phyloP scores from a whole-genome alignment of 441 rosid species.

The Erodium trifolium region DNA sequence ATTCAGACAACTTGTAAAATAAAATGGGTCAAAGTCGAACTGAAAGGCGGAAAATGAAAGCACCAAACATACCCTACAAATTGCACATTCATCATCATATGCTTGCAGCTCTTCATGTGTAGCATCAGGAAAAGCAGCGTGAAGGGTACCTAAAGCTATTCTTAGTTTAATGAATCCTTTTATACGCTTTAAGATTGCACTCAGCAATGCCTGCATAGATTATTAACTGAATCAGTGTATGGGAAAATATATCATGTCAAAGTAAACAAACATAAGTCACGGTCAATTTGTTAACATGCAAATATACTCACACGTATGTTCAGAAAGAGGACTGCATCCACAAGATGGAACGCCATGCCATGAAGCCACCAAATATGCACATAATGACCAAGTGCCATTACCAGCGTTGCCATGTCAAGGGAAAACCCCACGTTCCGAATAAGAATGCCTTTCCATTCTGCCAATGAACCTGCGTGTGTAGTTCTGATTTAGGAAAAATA shows the following conservation, averaged over 20 bases:
- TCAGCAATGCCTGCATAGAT: conserved; percentile 72
- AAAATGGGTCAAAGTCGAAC: conserved; percentile 18
- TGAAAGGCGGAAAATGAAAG: conserved; percentile 5
- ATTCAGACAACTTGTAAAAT: conserved; percentile 24
- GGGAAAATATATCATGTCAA: not conserved
- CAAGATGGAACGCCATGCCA: conserved; percentile 91
- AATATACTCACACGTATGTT: conserved; percentile 75
- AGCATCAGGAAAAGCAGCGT: conserved; percentile 99
- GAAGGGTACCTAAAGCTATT: conserved; percentile 81
- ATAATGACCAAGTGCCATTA: conserved; percentile 91
- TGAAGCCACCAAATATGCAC: conserved; percentile 91
- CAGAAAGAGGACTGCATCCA: conserved; percentile 80
- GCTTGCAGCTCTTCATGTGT: conserved; percentile 76
- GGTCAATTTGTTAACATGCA: not conserved
- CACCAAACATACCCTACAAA: conserved; percentile 70
- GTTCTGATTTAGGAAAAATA: conserved; percentile 12
- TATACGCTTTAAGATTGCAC: conserved; percentile 80
- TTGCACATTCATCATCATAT: conserved; percentile 98
- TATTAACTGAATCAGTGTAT: conserved; percentile 11
- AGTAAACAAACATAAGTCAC: not conserved
- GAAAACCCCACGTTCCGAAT: conserved; percentile 78
- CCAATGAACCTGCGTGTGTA: conserved; percentile 52
- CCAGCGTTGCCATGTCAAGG: conserved; percentile 86
- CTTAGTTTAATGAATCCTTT: conserved; percentile 78
- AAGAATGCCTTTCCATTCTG: conserved; percentile 93